Percentiles rank a stretch among this genome's conserved stretches.
These are phyloP conservation scores for Rhodotorula sp. DNA, from an alignment of 1,284 basidiomycete genomes.

Conservation along the genomic window DNA sequence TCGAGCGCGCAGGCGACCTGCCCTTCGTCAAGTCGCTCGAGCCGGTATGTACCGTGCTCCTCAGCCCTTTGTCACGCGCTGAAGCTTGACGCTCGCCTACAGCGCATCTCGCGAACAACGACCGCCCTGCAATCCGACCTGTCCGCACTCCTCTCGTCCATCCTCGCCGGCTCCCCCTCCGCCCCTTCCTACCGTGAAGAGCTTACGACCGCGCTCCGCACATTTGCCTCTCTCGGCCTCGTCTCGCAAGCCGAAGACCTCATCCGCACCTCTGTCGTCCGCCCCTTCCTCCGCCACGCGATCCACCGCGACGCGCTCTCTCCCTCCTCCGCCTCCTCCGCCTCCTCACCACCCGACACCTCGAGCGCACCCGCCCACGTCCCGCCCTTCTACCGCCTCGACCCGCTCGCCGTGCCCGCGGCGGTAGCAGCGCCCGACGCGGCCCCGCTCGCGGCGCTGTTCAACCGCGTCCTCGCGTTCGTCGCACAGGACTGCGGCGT, in stretches of 20 bases:
- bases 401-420: slow-evolving; percentile 14
- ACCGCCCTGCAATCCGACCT: slow-evolving; percentile 79
- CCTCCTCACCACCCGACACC: neutral
- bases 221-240: slow-evolving; percentile 76
- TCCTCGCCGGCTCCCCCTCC: slow-evolving; percentile 42
- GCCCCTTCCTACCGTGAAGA: slow-evolving; percentile 28
- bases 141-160: slow-evolving; percentile 70
- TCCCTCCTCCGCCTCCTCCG: neutral
- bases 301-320: slow-evolving; percentile 67
- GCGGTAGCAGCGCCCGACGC: slow-evolving; percentile 58
- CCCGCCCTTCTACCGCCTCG: slow-evolving; percentile 35
- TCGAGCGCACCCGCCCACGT: neutral
- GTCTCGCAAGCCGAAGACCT: slow-evolving; percentile 86
- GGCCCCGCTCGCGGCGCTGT: slow-evolving; percentile 69
- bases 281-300: slow-evolving; percentile 73
- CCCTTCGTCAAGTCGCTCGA: slow-evolving; percentile 75
- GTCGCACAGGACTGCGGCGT: slow-evolving; percentile 68
- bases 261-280: slow-evolving; percentile 67
- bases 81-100: neutral
- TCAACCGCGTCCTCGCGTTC: slow-evolving; percentile 76
- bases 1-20: slow-evolving; percentile 75
- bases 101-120: slow-evolving; percentile 79
- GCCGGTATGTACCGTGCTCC: slow-evolving; percentile 64
- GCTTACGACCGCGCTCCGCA: slow-evolving; percentile 56
- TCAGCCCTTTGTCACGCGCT: neutral